These are phyloP conservation scores for Pestalotiopsis sp. DNA, from an alignment of 2,329 filamentous ascomycete genomes.

Conservation along the genomic window DNA sequence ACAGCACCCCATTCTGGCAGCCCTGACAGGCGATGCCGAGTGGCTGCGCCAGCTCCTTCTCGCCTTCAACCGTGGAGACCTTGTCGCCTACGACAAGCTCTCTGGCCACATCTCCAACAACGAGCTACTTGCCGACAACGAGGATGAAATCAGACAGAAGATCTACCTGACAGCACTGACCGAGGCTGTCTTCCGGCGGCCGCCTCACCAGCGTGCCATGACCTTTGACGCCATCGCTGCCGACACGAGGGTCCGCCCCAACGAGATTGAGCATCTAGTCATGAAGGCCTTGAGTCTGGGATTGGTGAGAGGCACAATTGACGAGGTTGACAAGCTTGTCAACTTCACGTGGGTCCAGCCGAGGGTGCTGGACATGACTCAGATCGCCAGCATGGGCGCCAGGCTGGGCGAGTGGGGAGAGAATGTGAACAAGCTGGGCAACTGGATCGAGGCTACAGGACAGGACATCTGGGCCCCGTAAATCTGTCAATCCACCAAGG, in stretches of 20 bases:
- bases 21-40: constrained; percentile 74
- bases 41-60: constrained; percentile 97
- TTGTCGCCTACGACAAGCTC: constrained; percentile 83
- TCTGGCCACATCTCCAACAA: constrained; percentile 81
- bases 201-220: constrained; percentile 94
- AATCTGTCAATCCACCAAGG: constrained; percentile 20
- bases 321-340: constrained; percentile 92
- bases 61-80: constrained; percentile 94
- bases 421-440: constrained; percentile 92
- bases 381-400: constrained; percentile 90
- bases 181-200: constrained; percentile 93
- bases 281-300: constrained; percentile 99
- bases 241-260: constrained; percentile 87
- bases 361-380: constrained; percentile 93
- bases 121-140: constrained; percentile 76
- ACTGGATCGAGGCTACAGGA: constrained; percentile 93
- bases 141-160: constrained; percentile 89
- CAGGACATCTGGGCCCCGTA: constrained; percentile 95
- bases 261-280: constrained; percentile 96
- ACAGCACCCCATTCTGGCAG: constrained; percentile 92
- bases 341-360: constrained; percentile 99
- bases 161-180: constrained; percentile 96
- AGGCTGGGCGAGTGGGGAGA: constrained; percentile 92
- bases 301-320: constrained; percentile 86
- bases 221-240: constrained; percentile 84